Evolutionary conservation across 2,329 filamentous ascomycete species (phyloP).

Genomic region (Trichoderma guizhouense): DNA sequence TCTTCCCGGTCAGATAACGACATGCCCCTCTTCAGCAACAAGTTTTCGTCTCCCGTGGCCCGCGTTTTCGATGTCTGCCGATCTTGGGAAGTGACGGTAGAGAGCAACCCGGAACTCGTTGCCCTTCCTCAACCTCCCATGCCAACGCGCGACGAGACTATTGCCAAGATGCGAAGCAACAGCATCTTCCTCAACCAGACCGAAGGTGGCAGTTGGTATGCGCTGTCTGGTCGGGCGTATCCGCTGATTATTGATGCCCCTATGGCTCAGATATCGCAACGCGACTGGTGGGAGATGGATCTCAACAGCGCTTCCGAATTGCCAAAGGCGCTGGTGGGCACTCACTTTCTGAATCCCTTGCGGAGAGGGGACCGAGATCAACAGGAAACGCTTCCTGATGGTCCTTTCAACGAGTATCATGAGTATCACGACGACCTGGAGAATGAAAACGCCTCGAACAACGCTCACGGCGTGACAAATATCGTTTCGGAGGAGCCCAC

Average conservation of each 20-base stretch:
- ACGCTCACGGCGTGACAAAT: slow-evolving; percentile 26
- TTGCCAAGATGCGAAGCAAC: slow-evolving; percentile 52
- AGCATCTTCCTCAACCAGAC: slow-evolving; percentile 86
- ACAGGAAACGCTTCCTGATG: slow-evolving; percentile 36
- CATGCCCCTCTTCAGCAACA: slow-evolving; percentile 61
- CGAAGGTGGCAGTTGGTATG: slow-evolving; percentile 86
- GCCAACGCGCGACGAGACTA: slow-evolving; percentile 49
- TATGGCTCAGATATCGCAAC: slow-evolving; percentile 42
- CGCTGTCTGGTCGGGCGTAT: slow-evolving; percentile 81
- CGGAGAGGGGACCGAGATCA: slow-evolving; percentile 33
- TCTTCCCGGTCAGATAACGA: slow-evolving; percentile 53
- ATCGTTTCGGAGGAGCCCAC: slow-evolving; percentile 36
- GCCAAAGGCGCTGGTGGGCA: slow-evolving; percentile 64
- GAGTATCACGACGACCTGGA: slow-evolving; percentile 32
- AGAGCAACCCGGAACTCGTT: slow-evolving; percentile 72
- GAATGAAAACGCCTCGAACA: slow-evolving; percentile 29
- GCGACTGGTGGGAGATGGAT: slow-evolving; percentile 49
- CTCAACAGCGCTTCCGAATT: slow-evolving; percentile 46
- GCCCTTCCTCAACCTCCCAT: slow-evolving; percentile 81
- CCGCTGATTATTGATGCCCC: slow-evolving; percentile 75
- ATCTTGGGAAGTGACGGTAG: slow-evolving; percentile 58
- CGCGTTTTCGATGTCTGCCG: slow-evolving; percentile 86
- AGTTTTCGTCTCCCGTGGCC: slow-evolving; percentile 73
- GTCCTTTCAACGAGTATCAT: not conserved
- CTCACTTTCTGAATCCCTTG: slow-evolving; percentile 57